Percentiles rank a stretch among this genome's conserved stretches.
Evolutionary conservation across 2,329 filamentous ascomycete species (phyloP).

Genomic region (Alternaria rosae): DNA sequence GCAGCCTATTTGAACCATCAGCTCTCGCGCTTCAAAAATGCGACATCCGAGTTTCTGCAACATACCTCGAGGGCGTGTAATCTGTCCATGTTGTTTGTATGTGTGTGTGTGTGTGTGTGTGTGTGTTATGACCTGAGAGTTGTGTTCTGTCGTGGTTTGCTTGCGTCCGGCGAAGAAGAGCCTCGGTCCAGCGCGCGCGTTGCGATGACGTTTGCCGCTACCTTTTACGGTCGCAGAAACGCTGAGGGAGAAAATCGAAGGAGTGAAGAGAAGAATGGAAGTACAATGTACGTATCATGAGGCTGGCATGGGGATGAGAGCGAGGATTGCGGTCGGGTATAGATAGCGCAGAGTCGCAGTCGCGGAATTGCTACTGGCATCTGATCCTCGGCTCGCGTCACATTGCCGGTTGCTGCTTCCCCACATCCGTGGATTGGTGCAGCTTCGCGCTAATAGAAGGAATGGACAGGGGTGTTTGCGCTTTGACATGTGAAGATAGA

Average conservation of each 20-base stretch:
- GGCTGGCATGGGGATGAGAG: conserved; percentile 13
- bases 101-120: conserved; percentile 5
- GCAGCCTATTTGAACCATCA: conserved; percentile 60
- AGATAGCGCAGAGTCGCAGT: conserved; percentile 23
- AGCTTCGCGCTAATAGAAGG: conserved; percentile 19
- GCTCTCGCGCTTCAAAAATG: not conserved
- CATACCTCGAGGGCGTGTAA: conserved; percentile 45
- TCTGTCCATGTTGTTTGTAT: conserved; percentile 36
- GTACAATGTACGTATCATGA: conserved; percentile 8
- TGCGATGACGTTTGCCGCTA: conserved; percentile 28
- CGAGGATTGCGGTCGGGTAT: conserved; percentile 20
- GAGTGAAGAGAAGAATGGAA: not conserved
- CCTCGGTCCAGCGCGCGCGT: conserved; percentile 34
- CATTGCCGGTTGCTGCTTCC: conserved; percentile 39
- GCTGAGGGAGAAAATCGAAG: not conserved
- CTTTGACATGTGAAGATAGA: conserved; percentile 38
- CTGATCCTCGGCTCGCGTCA: conserved; percentile 49
- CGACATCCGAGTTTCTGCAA: not conserved
- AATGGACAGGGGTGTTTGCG: conserved; percentile 23
- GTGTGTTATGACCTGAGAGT: not conserved
- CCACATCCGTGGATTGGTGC: conserved; percentile 33
- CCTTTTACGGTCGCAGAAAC: not conserved
- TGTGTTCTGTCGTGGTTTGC: conserved; percentile 7
- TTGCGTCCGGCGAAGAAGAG: conserved; percentile 15
- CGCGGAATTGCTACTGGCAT: conserved; percentile 23